Evolutionary conservation across 768 basidiomycete genomes (phyloP), one percentile per base, ranked within the genome.

Genomic region (Imleria badia): DNA sequence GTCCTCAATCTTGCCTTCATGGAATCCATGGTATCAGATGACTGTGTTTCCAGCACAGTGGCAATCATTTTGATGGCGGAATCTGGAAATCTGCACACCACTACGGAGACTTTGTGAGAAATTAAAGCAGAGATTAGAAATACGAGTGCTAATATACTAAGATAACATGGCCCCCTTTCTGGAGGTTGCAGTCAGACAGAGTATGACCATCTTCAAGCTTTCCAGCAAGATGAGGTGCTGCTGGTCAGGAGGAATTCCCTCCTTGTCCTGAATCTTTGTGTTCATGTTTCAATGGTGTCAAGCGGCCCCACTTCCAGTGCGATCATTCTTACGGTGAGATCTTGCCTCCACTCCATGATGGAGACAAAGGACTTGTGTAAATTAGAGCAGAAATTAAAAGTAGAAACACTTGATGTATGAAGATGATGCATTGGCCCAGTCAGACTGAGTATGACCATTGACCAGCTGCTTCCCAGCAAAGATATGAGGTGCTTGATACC

Each of bases 311-410:
- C 94, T 68, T 96, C 94, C 17, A 95, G 70, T 1, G 93, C 94
- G 63, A 96, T 96, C 2, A 92, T 94, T 78, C 94, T 94, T 31
- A 91, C 91, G 0, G 90, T 94, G 20, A 92, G 72, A 0, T 90
- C 79, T 93, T 92, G 92, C 91, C 63, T 94, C 91, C 91, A 94
- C 92, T 7, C 91, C 91, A 60, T 90, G 91, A 65, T 91, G 88
- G 0, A 93, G 84, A 72, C 91, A 87, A 30, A 92, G 84, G 13
- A 94, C 91, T 65, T 3, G 0, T 2, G 2, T 1, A 2, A 13
- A 13, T 65, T n/a, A 65, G 38, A 3, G 1, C 0, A 11, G 5
- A 13, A 1, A 11, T 0, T 0, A 9, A 5, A 15, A 19, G n/a
- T 17, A 6, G 0, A 31, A 3, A 11, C 2, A 0, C 1, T 40